A percentile compares a stretch with the other conserved stretches of the same genome.
These are phyloP conservation scores for Ophiostoma sp. DNA, from an alignment of 2,329 filamentous ascomycete species.

Conservation along the genomic window DNA sequence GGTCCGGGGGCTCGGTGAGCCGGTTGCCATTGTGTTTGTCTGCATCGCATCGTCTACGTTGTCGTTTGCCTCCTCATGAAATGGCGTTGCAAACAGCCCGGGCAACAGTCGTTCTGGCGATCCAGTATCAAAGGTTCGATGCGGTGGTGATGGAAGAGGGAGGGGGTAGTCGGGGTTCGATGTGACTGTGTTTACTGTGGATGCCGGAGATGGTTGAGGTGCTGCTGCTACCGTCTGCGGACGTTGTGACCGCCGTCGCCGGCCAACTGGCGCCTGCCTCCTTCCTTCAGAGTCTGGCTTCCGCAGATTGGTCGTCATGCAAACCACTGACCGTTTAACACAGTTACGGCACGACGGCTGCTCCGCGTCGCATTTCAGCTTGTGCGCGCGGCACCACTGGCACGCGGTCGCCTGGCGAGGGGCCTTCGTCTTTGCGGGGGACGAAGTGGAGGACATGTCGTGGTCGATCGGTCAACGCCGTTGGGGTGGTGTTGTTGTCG, in stretches of 20 bases:
- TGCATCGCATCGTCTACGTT: background rate
- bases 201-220: background rate
- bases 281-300: conserved; percentile 1
- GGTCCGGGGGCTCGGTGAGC: background rate
- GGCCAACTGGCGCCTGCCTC: conserved; percentile 13
- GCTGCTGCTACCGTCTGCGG: background rate
- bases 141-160: background rate
- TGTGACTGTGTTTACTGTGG: background rate
- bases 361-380: conserved; percentile 26
- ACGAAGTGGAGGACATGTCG: background rate
- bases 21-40: no score
- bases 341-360: conserved; percentile 27
- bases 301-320: conserved; percentile 23
- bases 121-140: background rate
- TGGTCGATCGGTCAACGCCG: no score
- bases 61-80: background rate
- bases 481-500: background rate
- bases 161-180: background rate
- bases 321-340: background rate
- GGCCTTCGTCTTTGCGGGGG: background rate
- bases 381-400: conserved; percentile 27
- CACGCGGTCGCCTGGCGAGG: conserved; percentile 18
- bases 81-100: conserved; percentile 1
- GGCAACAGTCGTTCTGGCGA: background rate
- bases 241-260: background rate